A percentile compares a stretch with the other conserved stretches of the same genome.
Conservation (phyloP, 176 grass and related monocot genomes). For the Tillandsia fasciculata region DNA sequence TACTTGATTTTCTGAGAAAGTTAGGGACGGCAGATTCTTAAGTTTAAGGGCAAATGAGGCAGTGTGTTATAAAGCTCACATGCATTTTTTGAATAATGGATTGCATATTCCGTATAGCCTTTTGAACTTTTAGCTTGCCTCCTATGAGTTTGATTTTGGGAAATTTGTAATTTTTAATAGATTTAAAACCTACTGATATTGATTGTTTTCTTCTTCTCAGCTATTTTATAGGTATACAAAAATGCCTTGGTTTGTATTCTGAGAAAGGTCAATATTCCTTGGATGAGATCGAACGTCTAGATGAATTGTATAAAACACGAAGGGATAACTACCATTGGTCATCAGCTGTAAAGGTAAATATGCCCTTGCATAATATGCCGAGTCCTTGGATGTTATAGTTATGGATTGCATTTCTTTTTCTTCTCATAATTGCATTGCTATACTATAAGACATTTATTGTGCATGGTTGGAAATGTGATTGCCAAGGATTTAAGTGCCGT, state of each 20-base stretch:
- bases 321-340: conserved; percentile 79
- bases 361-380: background rate
- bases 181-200: background rate
- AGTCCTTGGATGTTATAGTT: conserved; percentile 2
- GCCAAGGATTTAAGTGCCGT: too few species aligned
- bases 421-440: background rate
- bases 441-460: too few species aligned
- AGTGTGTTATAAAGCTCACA: too few species aligned
- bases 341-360: conserved; percentile 88
- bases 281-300: conserved; percentile 61
- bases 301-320: conserved; percentile 70
- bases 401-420: conserved; percentile 6
- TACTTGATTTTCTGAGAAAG: background rate
- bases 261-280: conserved; percentile 69
- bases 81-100: too few species aligned
- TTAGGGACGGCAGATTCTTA: background rate
- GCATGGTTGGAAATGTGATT: too few species aligned
- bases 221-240: conserved; percentile 86
- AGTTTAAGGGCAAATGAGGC: background rate
- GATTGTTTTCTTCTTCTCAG: conserved; percentile 33
- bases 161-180: background rate
- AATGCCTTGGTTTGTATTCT: conserved; percentile 73
- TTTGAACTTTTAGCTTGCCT: background rate
- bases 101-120: too few species aligned
- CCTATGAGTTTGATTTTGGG: background rate